These are phyloP conservation scores for Leccinum griseonigrum DNA, from an alignment of 1,284 basidiomycete species.

Conservation along the genomic window DNA sequence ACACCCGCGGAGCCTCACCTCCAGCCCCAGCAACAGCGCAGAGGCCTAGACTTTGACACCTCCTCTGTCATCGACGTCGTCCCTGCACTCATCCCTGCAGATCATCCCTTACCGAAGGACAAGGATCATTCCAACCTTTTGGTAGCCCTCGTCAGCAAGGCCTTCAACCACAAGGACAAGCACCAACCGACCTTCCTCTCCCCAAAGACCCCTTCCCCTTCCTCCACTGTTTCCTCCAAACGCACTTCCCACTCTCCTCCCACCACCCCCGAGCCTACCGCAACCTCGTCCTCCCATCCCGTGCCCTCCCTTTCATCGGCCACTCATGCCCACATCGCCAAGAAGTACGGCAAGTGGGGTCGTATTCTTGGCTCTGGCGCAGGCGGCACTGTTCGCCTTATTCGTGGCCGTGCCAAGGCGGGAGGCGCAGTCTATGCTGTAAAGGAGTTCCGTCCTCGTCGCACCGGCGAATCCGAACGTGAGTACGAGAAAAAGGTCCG, in stretches of 20 bases:
- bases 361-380: conserved; percentile 94
- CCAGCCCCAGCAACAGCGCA: conserved; percentile 34
- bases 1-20: conserved; percentile 39
- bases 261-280: conserved; percentile 31
- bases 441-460: conserved; percentile 94
- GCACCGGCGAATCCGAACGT: conserved; percentile 86
- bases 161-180: conserved; percentile 22
- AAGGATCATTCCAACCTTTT: conserved; percentile 20
- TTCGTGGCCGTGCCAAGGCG: conserved; percentile 81
- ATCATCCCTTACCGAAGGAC: conserved; percentile 19
- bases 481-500: conserved; percentile 99
- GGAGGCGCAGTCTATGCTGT: conserved; percentile 90
- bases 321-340: conserved; percentile 89
- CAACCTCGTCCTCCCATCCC: conserved; percentile 28
- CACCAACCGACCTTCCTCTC: conserved; percentile 16
- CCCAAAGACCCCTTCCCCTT: conserved; percentile 36
- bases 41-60: conserved; percentile 39
- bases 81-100: conserved; percentile 23
- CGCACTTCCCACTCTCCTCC: conserved; percentile 28
- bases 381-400: conserved; percentile 95
- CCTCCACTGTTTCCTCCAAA: conserved; percentile 26
- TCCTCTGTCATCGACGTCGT: conserved; percentile 33
- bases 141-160: conserved; percentile 20
- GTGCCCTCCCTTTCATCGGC: conserved; percentile 70
- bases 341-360: conserved; percentile 99